Evolutionary conservation across 2,329 filamentous ascomycete genomes (phyloP).

Genomic region (Aspergillus phoenicis): DNA sequence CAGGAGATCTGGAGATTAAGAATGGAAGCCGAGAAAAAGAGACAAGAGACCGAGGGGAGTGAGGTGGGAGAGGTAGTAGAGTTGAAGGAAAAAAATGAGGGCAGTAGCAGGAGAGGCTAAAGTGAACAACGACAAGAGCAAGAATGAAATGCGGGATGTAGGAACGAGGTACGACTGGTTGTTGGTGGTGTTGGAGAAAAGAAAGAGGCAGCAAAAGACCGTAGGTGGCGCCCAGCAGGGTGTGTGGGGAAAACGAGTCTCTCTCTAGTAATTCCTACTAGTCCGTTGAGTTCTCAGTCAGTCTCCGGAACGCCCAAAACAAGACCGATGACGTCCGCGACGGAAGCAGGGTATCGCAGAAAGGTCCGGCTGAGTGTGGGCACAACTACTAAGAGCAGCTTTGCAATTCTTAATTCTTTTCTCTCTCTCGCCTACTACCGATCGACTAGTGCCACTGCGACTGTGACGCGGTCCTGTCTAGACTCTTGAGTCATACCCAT

Average conservation of each 20-base stretch:
- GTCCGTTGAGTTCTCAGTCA: constrained; percentile 18
- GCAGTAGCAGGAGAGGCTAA: constrained; percentile 2
- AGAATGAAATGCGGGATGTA: constrained; percentile 17
- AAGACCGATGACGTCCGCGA: constrained; percentile 38
- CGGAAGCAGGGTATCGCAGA: constrained; percentile 23
- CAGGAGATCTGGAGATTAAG: constrained; percentile 13
- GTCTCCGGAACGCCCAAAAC: constrained; percentile 26
- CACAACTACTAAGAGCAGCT: background rate
- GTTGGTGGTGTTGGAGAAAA: constrained; percentile 14
- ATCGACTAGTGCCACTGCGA: background rate
- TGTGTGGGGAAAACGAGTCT: constrained; percentile 33
- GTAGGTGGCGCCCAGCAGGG: constrained; percentile 26
- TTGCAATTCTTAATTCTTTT: background rate
- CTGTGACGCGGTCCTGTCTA: constrained; percentile 16
- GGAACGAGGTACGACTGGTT: constrained; percentile 12
- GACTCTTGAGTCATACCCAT: constrained; percentile 15
- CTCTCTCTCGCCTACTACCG: background rate
- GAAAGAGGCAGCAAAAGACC: constrained; percentile 23
- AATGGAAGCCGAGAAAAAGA: background rate
- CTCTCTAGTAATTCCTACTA: constrained; percentile 10
- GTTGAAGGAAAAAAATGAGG: background rate
- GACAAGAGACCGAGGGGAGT: background rate
- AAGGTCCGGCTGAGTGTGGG: constrained; percentile 13
- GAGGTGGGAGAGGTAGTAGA: constrained; percentile 13
- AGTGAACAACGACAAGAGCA: constrained; percentile 3